Evolutionary conservation across 2,329 filamentous ascomycete species (phyloP).

Genomic region (Fusarium algeriense): DNA sequence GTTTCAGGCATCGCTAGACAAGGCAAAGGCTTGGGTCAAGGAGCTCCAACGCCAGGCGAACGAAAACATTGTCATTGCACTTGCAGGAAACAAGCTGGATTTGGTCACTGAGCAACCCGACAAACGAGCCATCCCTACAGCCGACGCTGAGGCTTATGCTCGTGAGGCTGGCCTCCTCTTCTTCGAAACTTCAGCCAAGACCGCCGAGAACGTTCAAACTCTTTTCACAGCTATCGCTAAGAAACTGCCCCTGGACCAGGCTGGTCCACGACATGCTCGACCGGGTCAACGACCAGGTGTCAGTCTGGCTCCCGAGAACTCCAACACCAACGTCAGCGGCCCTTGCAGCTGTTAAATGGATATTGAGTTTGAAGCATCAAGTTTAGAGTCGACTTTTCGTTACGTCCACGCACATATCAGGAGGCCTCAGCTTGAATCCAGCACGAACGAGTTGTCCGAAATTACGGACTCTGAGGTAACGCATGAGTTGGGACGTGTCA

Average conservation of each 20-base stretch:
- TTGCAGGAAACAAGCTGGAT: constrained; percentile 98
- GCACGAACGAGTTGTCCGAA: constrained; percentile 44
- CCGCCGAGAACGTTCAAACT: constrained; percentile 93
- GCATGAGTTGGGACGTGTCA: constrained; percentile 48
- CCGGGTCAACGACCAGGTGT: constrained; percentile 71
- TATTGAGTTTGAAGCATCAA: constrained; percentile 35
- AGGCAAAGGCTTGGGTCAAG: constrained; percentile 99
- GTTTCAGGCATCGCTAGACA: constrained; percentile 85
- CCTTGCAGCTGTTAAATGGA: constrained; percentile 66
- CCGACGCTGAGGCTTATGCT: constrained; percentile 95
- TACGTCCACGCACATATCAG: constrained; percentile 41
- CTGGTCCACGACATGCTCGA: constrained; percentile 87
- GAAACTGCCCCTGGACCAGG: constrained; percentile 96
- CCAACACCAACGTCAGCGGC: constrained; percentile 68
- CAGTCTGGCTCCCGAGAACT: constrained; percentile 67
- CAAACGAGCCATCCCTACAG: constrained; percentile 90
- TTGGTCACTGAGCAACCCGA: constrained; percentile 93
- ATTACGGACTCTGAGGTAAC: constrained; percentile 45
- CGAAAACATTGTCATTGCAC: constrained; percentile 99
- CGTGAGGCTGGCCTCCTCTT: constrained; percentile 93
- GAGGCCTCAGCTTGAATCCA: constrained; percentile 41
- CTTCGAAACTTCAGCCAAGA: constrained; percentile 99
- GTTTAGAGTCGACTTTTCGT: constrained; percentile 36
- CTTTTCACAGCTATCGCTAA: constrained; percentile 98
- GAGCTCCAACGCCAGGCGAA: constrained; percentile 98